A percentile compares a stretch with the other conserved stretches of the same genome.
Conservation (phyloP, 495 filamentous ascomycete species). For the Xylona heveae region DNA sequence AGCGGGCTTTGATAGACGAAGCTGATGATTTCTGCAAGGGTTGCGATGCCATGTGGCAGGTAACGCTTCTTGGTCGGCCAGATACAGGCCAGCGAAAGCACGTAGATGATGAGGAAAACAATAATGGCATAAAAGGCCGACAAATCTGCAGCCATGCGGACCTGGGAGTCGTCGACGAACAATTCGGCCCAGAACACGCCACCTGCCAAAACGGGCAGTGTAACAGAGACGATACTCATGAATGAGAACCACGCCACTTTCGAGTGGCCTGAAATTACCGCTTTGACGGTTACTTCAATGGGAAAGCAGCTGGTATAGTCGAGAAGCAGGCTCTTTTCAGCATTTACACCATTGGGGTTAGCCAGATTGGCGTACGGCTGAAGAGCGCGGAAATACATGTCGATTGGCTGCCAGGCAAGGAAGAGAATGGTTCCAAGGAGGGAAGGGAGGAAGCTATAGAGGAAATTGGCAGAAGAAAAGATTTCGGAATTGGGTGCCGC, state of each 20-base stretch:
- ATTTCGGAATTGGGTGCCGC: constrained; percentile 36
- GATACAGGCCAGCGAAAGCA: constrained; percentile 37
- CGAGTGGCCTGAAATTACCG: constrained; percentile 42
- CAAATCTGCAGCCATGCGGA: constrained; percentile 48
- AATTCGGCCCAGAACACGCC: constrained; percentile 68
- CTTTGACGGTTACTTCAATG: constrained; percentile 35
- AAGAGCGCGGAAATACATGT: constrained; percentile 47
- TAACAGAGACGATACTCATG: constrained; percentile 36
- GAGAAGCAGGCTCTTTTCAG: constrained; percentile 47
- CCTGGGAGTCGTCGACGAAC: constrained; percentile 22
- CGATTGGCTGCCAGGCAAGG: constrained; percentile 57
- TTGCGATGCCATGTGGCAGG: constrained; percentile 47
- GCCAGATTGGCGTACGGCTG: constrained; percentile 52
- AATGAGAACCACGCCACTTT: constrained; percentile 48
- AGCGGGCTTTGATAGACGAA: constrained; percentile 52
- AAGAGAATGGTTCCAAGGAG: constrained; percentile 55
- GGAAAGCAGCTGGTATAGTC: constrained; percentile 50
- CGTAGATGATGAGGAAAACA: constrained; percentile 43
- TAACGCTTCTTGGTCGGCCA: constrained; percentile 32
- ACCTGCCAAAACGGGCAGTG: constrained; percentile 55
- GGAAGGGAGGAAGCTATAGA: constrained; percentile 69
- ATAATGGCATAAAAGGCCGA: constrained; percentile 44
- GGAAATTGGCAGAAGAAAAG: constrained; percentile 71
- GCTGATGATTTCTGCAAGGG: constrained; percentile 53
- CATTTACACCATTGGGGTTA: constrained; percentile 32